Evolutionary conservation across 2,329 filamentous ascomycete species (phyloP).

Genomic region (Bipolaris zeicola): DNA sequence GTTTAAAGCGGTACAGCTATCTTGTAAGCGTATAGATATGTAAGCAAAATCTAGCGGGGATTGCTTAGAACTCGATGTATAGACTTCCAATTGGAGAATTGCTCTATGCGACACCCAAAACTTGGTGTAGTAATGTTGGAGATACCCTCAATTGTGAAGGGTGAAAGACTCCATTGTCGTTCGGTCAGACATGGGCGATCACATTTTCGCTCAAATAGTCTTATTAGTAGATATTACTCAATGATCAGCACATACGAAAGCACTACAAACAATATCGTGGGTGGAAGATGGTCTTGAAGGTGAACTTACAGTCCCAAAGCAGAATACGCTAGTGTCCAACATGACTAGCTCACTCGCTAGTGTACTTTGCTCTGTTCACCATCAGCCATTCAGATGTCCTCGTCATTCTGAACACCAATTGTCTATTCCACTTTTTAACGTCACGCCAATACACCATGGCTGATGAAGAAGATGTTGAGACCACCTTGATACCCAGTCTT

Average conservation of each 20-base stretch:
- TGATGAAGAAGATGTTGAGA: constrained; percentile 49
- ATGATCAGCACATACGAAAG: not conserved
- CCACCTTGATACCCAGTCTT: constrained; percentile 73
- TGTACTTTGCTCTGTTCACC: not conserved
- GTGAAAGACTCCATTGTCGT: not conserved
- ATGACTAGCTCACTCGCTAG: not conserved
- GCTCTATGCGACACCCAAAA: not conserved
- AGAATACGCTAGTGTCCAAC: not conserved
- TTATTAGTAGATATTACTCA: not conserved
- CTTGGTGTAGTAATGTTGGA: not conserved
- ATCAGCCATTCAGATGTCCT: not conserved
- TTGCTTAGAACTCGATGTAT: no score
- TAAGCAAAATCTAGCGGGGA: no score
- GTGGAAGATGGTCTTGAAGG: not conserved
- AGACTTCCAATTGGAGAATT: not conserved
- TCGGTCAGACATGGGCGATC: not conserved
- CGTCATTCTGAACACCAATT: not conserved
- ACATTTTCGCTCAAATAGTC: not conserved
- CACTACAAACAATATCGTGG: not conserved
- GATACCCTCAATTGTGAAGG: not conserved
- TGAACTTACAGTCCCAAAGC: not conserved
- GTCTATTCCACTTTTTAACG: not conserved
- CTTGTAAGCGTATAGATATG: no score
- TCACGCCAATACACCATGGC: constrained; percentile 26
- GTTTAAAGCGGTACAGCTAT: no score